These are phyloP conservation scores for Podila epicladia DNA, from an alignment of 192 early-diverging fungal species.

Conservation along the genomic window DNA sequence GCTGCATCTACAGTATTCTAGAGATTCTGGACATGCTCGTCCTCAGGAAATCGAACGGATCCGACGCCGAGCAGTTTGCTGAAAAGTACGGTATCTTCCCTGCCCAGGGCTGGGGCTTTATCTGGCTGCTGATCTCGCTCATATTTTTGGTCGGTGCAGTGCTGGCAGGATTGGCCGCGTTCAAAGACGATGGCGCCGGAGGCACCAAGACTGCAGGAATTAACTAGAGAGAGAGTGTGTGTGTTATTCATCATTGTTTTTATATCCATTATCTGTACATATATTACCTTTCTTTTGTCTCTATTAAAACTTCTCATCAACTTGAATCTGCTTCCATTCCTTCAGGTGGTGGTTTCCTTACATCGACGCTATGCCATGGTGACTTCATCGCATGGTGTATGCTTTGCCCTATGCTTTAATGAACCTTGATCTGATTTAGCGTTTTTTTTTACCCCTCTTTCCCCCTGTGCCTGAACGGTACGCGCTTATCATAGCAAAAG, in stretches of 20 bases:
- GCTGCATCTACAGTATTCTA: slow-evolving; percentile 90
- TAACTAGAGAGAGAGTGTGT: neutral
- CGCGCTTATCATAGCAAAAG: too few relatives aligned
- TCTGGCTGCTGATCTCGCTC: slow-evolving; percentile 92
- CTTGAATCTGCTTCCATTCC: too few relatives aligned
- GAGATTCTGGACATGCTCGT: slow-evolving; percentile 97
- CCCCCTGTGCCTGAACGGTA: too few relatives aligned
- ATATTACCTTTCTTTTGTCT: neutral
- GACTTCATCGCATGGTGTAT: too few relatives aligned
- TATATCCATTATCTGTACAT: neutral
- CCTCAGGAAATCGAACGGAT: slow-evolving; percentile 90
- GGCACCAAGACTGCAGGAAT: neutral
- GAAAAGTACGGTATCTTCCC: slow-evolving; percentile 77
- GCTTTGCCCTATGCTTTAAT: too few relatives aligned
- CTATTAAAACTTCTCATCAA: neutral
- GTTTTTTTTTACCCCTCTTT: too few relatives aligned
- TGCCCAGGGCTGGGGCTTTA: slow-evolving; percentile 86
- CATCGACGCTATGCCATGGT: too few relatives aligned
- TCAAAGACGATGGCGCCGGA: slow-evolving; percentile 64
- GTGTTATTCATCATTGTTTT: neutral
- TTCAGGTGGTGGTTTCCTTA: too few relatives aligned
- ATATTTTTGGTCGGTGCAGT: slow-evolving; percentile 84
- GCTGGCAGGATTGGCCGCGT: slow-evolving; percentile 79
- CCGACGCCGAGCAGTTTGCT: slow-evolving; percentile 92
- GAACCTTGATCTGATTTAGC: too few relatives aligned